Evolutionary conservation across 2,329 filamentous ascomycete species (phyloP), one percentile per base, ranked within the genome.

Genomic region (Phaeomoniella chlamydospora): DNA sequence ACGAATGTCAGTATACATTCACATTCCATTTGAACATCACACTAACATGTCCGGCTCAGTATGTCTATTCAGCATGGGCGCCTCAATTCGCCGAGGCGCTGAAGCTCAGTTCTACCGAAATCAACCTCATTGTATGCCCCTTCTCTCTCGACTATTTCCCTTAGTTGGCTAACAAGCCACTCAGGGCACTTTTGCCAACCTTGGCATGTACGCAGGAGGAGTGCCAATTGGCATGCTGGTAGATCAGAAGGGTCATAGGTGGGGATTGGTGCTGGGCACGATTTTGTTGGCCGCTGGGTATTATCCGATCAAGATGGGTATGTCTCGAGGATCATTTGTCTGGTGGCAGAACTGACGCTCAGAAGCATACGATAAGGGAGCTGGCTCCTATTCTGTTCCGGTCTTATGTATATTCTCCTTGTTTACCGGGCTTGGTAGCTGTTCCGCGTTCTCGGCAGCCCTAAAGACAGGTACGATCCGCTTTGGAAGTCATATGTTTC

Each of bases 1-100:
- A 93, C 87, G 43, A 94, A 94, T 58, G 86, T 92, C 61, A 50
- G 75, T 59, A 16, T n/a, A 29, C 12, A 18, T 36, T 41, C 10
- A 31, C 34, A 6, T 10, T 18, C 10, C 6, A 17, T 34, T 18
- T 32, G 13, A 14, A 32, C 22, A 29, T 13, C 22, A 10, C 26
- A n/a, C 15, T 35, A 35, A 39, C 36, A 51, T 64, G 39, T 56
- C 41, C 35, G 22, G 12, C 35, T 34, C 52, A 94, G 85, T 96
- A 98, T 73, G 88, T 87, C 53, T 98, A 94, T 61, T 94, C 86
- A 37, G 88, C 88, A 59, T 98, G 90, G 87, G 86, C 84, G 11
- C 90, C 90, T 14, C 87, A 94, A 59, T 94, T 94, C 53, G 86
- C 87, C 34, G 78, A 92, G 50, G 77, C 74, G 47, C 68, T 98